These are phyloP conservation scores for Hanseniaspora meyeri DNA, from an alignment of 805 yeast genomes.

Conservation along the genomic window DNA sequence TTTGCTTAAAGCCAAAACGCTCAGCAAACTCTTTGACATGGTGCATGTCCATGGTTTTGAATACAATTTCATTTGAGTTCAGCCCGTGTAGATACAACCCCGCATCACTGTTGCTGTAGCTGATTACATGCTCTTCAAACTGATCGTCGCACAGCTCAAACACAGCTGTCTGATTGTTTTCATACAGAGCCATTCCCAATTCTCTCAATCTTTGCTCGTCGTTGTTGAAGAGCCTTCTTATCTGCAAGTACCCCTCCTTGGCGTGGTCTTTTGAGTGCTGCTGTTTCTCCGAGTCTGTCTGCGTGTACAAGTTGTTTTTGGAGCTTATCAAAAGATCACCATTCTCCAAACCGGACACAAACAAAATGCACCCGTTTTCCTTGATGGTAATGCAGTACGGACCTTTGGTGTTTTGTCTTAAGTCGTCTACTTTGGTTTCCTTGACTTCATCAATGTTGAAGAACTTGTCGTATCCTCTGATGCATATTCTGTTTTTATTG, in stretches of 20 bases:
- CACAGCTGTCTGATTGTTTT: slow-evolving; percentile 61
- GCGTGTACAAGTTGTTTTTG: slow-evolving; percentile 74
- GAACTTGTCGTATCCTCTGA: slow-evolving; percentile 89
- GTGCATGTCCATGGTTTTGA: slow-evolving; percentile 52
- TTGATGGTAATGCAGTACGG: slow-evolving; percentile 75
- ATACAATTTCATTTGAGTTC: slow-evolving; percentile 52
- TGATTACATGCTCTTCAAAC: slow-evolving; percentile 87
- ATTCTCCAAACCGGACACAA: slow-evolving; percentile 62
- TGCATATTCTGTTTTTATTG: slow-evolving; percentile 37
- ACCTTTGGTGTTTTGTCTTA: slow-evolving; percentile 44
- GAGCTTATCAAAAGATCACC: slow-evolving; percentile 80
- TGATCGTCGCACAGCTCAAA: slow-evolving; percentile 85
- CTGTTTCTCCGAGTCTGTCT: slow-evolving; percentile 28
- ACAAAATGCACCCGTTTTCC: slow-evolving; percentile 87
- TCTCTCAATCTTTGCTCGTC: slow-evolving; percentile 32
- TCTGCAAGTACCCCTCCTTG: slow-evolving; percentile 47
- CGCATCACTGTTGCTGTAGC: slow-evolving; percentile 48
- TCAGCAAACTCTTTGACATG: slow-evolving; percentile 49
- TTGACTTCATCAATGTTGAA: slow-evolving; percentile 64
- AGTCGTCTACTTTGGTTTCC: slow-evolving; percentile 37
- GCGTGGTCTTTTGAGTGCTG: slow-evolving; percentile 40
- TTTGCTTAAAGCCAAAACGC: slow-evolving; percentile 56
- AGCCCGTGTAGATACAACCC: slow-evolving; percentile 89
- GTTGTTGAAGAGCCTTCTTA: slow-evolving; percentile 40
- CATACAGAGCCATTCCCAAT: slow-evolving; percentile 45